These are phyloP conservation scores for Emericellopsis cladophorae DNA, from an alignment of 2,329 filamentous ascomycete species.

Conservation along the genomic window DNA sequence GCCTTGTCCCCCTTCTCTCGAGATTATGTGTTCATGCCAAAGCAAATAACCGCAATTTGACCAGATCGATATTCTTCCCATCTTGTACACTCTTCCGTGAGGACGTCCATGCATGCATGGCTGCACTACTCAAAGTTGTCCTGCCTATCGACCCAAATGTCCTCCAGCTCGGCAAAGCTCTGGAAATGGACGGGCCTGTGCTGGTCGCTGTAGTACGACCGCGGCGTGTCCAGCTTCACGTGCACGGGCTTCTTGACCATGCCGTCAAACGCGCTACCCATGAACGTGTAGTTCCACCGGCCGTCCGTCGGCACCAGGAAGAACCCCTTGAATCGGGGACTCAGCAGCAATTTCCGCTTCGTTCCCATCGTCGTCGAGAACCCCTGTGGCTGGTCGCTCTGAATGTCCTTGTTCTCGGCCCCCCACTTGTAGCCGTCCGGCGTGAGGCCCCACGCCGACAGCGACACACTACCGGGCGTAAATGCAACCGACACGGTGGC, in stretches of 20 bases:
- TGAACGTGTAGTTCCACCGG: slow-evolving; percentile 97
- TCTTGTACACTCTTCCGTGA: slow-evolving; percentile 1
- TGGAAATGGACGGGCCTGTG: slow-evolving; percentile 93
- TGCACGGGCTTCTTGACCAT: slow-evolving; percentile 85
- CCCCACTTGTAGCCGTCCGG: slow-evolving; percentile 95
- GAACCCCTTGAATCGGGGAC: slow-evolving; percentile 87
- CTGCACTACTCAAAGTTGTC: slow-evolving; percentile 75
- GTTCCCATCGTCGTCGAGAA: slow-evolving; percentile 88
- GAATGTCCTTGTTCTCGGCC: slow-evolving; percentile 83
- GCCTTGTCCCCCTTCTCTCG: too few relatives aligned
- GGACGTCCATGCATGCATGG: background rate
- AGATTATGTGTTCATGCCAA: background rate
- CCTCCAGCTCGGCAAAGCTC: slow-evolving; percentile 93
- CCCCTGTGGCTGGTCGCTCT: slow-evolving; percentile 85
- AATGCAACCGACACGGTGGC: slow-evolving; percentile 93
- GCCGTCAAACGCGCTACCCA: slow-evolving; percentile 77
- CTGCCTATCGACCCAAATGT: slow-evolving; percentile 85
- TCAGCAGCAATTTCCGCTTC: slow-evolving; percentile 87
- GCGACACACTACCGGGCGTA: slow-evolving; percentile 88
- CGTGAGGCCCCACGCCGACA: slow-evolving; percentile 87
- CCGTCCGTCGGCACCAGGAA: slow-evolving; percentile 88
- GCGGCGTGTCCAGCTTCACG: slow-evolving; percentile 86
- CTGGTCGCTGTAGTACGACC: slow-evolving; percentile 81
- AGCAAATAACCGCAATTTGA: background rate
- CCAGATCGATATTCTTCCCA: background rate